Conservation (phyloP, 2,329 filamentous ascomycete species). For the Pseudocercospora fuligena region DNA sequence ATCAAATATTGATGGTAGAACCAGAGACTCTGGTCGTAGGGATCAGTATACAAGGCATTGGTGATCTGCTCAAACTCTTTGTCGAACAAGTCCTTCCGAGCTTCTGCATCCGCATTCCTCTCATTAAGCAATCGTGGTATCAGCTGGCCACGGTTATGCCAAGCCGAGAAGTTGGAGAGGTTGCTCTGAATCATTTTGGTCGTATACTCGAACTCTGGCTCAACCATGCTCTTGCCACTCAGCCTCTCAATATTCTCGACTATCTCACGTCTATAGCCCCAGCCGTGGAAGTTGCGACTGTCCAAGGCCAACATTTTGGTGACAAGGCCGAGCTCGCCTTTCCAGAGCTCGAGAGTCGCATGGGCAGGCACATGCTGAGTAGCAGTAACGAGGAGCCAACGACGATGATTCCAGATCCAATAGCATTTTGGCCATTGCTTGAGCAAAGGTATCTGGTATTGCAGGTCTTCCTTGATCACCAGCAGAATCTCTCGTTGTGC, state of each 20-base stretch:
- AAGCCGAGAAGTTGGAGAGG: conserved; percentile 94
- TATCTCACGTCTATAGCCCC: conserved; percentile 84
- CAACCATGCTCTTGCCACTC: conserved; percentile 60
- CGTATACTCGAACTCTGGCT: conserved; percentile 86
- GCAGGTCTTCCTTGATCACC: conserved; percentile 73
- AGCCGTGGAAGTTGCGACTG: conserved; percentile 93
- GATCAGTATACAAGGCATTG: conserved; percentile 81
- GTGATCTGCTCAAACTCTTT: conserved; percentile 77
- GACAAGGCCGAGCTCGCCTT: conserved; percentile 79
- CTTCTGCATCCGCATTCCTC: conserved; percentile 65
- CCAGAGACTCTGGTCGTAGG: conserved; percentile 95
- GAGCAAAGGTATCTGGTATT: conserved; percentile 82
- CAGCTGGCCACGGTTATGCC: conserved; percentile 87
- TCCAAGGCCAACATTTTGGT: conserved; percentile 88
- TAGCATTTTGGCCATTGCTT: conserved; percentile 94
- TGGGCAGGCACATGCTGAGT: conserved; percentile 64
- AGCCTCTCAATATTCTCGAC: conserved; percentile 74
- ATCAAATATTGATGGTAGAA: conserved; percentile 93
- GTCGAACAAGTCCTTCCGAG: conserved; percentile 72
- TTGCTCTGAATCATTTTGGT: conserved; percentile 84
- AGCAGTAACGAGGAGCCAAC: conserved; percentile 79
- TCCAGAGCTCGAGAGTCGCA: conserved; percentile 72
- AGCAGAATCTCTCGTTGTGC: conserved; percentile 49
- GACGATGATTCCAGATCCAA: conserved; percentile 97
- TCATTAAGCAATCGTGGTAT: conserved; percentile 78